Evolutionary conservation across 495 filamentous ascomycete genomes (phyloP).

Genomic region (Trichoderma gamsii): DNA sequence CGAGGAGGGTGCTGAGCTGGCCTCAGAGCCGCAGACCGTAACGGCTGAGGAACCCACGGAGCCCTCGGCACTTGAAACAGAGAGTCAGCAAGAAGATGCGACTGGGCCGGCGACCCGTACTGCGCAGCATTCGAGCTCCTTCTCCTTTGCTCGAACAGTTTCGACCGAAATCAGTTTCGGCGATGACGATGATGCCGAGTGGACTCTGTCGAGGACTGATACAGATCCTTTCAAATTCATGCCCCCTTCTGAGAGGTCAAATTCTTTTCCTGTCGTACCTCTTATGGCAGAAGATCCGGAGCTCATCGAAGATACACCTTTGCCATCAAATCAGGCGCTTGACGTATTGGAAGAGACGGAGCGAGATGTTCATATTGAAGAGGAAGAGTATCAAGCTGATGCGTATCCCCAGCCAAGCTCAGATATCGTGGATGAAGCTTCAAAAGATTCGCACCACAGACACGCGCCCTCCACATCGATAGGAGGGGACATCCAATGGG

Average conservation of each 20-base stretch:
- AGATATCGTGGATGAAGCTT: not conserved
- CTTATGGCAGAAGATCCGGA: constrained; percentile 28
- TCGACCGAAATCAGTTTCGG: constrained; percentile 48
- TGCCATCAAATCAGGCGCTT: constrained; percentile 38
- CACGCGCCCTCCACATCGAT: constrained; percentile 10
- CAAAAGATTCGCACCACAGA: not conserved
- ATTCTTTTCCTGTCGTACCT: constrained; percentile 57
- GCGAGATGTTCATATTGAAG: constrained; percentile 28
- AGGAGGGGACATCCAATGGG: constrained; percentile 34
- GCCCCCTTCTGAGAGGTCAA: constrained; percentile 47
- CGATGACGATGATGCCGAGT: constrained; percentile 50
- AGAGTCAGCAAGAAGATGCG: constrained; percentile 20
- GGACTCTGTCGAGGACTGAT: constrained; percentile 41
- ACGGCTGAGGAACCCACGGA: constrained; percentile 23
- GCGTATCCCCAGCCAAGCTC: not conserved
- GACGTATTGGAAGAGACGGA: constrained; percentile 34
- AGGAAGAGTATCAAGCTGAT: constrained; percentile 26
- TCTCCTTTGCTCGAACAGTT: constrained; percentile 48
- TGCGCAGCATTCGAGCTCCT: constrained; percentile 45
- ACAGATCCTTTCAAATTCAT: constrained; percentile 53
- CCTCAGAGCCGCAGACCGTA: constrained; percentile 23
- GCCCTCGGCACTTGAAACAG: constrained; percentile 20
- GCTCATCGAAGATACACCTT: constrained; percentile 23
- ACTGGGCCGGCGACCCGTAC: constrained; percentile 23
- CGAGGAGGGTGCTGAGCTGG: constrained; percentile 19